Conservation (phyloP, 2,329 filamentous ascomycete genomes). For the Ophiostoma himal-ulmi region DNA sequence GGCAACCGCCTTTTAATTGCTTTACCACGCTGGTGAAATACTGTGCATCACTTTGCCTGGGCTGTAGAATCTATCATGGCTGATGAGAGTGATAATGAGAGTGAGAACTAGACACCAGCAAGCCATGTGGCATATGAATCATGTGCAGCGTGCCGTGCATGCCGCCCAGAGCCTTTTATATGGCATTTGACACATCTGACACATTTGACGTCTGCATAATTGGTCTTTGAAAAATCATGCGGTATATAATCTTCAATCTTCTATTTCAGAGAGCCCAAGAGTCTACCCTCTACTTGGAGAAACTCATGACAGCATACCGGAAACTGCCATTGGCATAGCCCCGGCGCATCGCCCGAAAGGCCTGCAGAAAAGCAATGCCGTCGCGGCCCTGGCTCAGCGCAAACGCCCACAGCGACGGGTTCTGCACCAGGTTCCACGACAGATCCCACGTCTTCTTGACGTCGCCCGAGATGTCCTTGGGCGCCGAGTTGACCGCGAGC, state of each 20-base stretch:
- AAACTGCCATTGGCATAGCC: constrained; percentile 55
- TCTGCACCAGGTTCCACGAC: constrained; percentile 55
- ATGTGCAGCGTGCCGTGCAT: background rate
- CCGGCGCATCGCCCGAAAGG: constrained; percentile 55
- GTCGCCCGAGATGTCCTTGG: constrained; percentile 52
- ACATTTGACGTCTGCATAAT: too few species aligned
- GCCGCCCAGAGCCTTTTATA: background rate
- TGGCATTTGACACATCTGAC: background rate
- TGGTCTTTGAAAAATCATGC: background rate
- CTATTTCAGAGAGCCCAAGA: background rate
- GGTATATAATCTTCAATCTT: background rate
- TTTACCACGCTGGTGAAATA: background rate
- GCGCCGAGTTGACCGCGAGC: constrained; percentile 40
- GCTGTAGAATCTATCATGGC: background rate
- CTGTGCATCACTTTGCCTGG: background rate
- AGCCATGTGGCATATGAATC: background rate
- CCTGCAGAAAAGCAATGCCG: constrained; percentile 55
- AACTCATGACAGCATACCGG: constrained; percentile 53
- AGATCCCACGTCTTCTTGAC: constrained; percentile 59
- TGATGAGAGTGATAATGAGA: background rate
- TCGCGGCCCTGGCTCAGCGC: constrained; percentile 55
- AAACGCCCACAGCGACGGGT: constrained; percentile 55
- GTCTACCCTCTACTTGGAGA: constrained; percentile 38
- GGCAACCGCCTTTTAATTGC: background rate
- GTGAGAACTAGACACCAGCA: background rate